Evolutionary conservation across 306 rosid genomes (phyloP).

Genomic region (Psophocarpus tetragonolobus): DNA sequence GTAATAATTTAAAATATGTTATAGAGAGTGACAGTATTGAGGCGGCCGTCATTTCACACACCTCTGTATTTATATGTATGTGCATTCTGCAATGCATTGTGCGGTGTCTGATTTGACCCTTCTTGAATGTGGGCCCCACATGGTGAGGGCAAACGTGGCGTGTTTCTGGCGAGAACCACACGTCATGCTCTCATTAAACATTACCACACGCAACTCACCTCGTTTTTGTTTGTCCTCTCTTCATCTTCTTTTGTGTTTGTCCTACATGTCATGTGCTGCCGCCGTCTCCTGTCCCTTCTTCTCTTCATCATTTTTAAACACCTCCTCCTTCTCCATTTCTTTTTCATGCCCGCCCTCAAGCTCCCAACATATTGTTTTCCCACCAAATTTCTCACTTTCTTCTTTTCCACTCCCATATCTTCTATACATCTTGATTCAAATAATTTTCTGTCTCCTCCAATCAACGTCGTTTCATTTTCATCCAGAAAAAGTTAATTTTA

Average conservation of each 20-base stretch:
- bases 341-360: background rate
- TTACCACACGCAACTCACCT: slow-evolving; percentile 28
- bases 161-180: slow-evolving; percentile 31
- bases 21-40: too few relatives aligned
- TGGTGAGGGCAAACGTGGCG: slow-evolving; percentile 11
- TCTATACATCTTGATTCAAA: too few relatives aligned
- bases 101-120: slow-evolving; percentile 29
- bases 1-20: too few relatives aligned
- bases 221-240: background rate
- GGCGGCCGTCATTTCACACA: slow-evolving; percentile 46
- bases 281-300: slow-evolving; percentile 16
- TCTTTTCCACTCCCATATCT: background rate
- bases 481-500: too few relatives aligned
- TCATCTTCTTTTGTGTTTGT: background rate
- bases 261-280: slow-evolving; percentile 1
- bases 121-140: slow-evolving; percentile 34
- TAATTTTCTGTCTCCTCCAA: too few relatives aligned
- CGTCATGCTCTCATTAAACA: slow-evolving; percentile 45
- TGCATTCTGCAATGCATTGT: too few relatives aligned
- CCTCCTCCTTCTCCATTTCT: background rate
- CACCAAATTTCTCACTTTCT: background rate
- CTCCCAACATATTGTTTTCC: too few relatives aligned
- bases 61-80: too few relatives aligned
- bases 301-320: too few relatives aligned
- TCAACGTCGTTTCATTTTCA: too few relatives aligned